Evolutionary conservation across 345 rosid species (phyloP).

Genomic region (Turnera subulata): DNA sequence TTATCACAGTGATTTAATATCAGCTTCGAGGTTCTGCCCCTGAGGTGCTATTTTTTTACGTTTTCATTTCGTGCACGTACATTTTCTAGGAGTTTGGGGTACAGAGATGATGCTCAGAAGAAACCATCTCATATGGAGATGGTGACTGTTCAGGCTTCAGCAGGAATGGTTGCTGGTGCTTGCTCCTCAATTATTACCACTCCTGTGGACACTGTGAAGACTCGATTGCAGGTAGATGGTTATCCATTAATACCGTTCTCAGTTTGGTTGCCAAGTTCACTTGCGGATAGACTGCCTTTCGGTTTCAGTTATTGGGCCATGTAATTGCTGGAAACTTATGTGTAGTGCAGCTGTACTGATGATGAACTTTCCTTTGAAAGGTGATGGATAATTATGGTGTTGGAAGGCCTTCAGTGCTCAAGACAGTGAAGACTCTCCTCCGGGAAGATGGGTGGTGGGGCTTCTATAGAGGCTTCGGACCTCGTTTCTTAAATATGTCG

Average conservation of each 20-base stretch:
- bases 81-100: conserved; percentile 48
- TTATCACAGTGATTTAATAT: too few species aligned
- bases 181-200: conserved; percentile 56
- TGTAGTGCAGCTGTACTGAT: background rate
- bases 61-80: too few species aligned
- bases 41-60: too few species aligned
- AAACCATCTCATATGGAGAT: conserved; percentile 60
- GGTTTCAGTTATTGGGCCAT: too few species aligned
- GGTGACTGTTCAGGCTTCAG: conserved; percentile 50
- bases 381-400: conserved; percentile 53
- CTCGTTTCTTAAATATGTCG: conserved; percentile 61
- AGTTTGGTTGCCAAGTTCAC: too few species aligned
- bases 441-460: conserved; percentile 62
- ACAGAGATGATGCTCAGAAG: conserved; percentile 36
- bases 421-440: conserved; percentile 43
- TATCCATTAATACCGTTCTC: too few species aligned
- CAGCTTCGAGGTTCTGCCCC: too few species aligned
- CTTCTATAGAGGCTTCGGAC: conserved; percentile 58
- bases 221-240: conserved; percentile 52
- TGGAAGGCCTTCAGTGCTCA: conserved; percentile 60
- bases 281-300: too few species aligned
- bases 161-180: conserved; percentile 62
- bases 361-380: conserved; percentile 19
- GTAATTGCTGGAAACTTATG: too few species aligned
- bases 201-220: conserved; percentile 61